Conservation (phyloP, 768 basidiomycete species). For the Podaxis sp. region DNA sequence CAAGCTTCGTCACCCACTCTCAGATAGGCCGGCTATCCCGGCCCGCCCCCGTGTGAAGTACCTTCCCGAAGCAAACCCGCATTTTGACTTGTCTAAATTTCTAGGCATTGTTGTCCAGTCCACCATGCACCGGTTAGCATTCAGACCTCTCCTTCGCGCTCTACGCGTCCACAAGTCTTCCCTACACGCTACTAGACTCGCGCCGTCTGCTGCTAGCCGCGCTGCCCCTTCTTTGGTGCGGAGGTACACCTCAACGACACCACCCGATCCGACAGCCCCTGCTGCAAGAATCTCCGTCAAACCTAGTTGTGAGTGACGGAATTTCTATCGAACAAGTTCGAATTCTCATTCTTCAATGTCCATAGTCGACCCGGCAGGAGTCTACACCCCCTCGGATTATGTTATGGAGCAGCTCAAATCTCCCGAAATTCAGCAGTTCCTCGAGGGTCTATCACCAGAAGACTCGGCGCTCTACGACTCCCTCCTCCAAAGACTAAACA, state of each 20-base stretch:
- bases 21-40: not conserved
- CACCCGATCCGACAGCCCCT: not conserved
- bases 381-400: not conserved
- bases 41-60: not conserved
- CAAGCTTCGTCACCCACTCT: not conserved
- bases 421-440: not conserved
- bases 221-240: not conserved
- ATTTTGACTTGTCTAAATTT: not conserved
- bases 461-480: not conserved
- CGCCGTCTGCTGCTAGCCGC: not conserved
- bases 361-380: not conserved
- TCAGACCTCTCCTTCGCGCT: constrained; percentile 24
- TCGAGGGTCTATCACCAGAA: not conserved
- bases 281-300: constrained; percentile 20
- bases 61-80: not conserved
- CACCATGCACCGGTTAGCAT: constrained; percentile 11
- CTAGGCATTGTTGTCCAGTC: not conserved
- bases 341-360: not conserved
- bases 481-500: not conserved
- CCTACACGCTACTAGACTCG: not conserved
- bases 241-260: not conserved
- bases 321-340: not conserved
- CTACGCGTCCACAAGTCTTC: constrained; percentile 20
- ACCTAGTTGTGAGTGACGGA: constrained; percentile 5
- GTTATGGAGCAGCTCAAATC: not conserved